Base-by-base conservation (phyloP, 129 eudicot species). In the Centella asiatica region DNA sequence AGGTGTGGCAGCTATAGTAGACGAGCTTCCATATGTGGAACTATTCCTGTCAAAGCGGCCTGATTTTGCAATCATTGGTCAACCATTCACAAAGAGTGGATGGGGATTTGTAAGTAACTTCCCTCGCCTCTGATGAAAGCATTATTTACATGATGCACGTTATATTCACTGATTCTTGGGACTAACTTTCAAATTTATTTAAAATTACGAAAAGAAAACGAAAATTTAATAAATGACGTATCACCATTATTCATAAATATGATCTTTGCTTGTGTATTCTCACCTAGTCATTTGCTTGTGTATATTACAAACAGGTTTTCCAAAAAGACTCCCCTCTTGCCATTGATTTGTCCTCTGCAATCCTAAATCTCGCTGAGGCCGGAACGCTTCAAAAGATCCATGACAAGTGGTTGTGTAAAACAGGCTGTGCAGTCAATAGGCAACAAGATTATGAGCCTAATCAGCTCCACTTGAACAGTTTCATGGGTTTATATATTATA, bases 51-150 rank as follows among this genome's bases (percentile, higher is more conserved):
- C 74, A 23, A 72, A 64, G 1, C 45, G 49, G 18, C 17, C 65
- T 42, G 78, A 68, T 60, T 83, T 69, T 50, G 72, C 67, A 39
- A 69, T 76, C 15, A 78, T 87, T 27, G 95, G 95, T 44, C 87
- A 68, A 39, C 69, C 81, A 12, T 87, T 87, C 76, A 83, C 92
- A 17, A 87, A 78, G 68, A 80, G 88, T 28, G 95, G 92, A 34
- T 87, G 95, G 95, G 95, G 88, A 51, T 87, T 87, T 65, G 92
- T 87, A 77, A 87, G 95, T 79, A 63, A 22, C 62, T 57, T 65
- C 29, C 29, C 31, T 24, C n/a, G 27, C 2, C 0, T 25, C 33
- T 31, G 1, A 33, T 55, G 9, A 27, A 15, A 14, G 46, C 23
- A 56, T 29, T 27, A 6, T 44, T 45, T 28, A n/a, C n/a, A n/a